These are phyloP conservation scores for Plantago lanceolata DNA, from an alignment of 305 asterid species.

Conservation along the genomic window DNA sequence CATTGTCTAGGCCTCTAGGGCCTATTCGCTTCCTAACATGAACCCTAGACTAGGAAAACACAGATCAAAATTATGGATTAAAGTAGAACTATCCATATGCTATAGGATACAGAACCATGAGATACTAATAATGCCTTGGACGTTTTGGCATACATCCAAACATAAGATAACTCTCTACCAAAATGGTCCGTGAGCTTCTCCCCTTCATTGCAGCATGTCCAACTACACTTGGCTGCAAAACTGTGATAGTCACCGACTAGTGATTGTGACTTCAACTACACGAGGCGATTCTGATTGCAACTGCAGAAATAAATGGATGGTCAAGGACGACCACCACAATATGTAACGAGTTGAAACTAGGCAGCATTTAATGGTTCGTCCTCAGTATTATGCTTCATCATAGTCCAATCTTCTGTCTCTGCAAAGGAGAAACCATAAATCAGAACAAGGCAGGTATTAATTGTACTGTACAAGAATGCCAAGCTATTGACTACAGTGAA, in stretches of 20 bases:
- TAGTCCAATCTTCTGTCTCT: constrained; percentile 71
- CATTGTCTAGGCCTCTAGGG: constrained; percentile 21
- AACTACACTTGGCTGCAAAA: constrained; percentile 13
- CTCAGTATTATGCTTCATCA: constrained; percentile 46
- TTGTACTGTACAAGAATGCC: too few species aligned
- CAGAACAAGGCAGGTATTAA: too few species aligned
- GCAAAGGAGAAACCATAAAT: constrained; percentile 12
- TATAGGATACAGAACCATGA: constrained; percentile 23
- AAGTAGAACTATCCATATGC: constrained; percentile 21
- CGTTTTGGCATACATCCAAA: constrained; percentile 5
- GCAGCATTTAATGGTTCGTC: constrained; percentile 45
- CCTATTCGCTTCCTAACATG: constrained; percentile 8
- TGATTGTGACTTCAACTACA: constrained; percentile 32
- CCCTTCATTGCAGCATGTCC: constrained; percentile 19
- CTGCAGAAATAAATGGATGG: constrained; percentile 22
- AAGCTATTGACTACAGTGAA: too few species aligned
- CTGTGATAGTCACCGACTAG: constrained; percentile 21
- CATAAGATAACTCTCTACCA: background rate
- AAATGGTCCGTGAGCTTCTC: constrained; percentile 14
- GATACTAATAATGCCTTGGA: constrained; percentile 13
- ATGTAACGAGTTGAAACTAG: background rate
- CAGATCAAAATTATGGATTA: constrained; percentile 23
- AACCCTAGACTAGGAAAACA: constrained; percentile 20
- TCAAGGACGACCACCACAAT: constrained; percentile 20
- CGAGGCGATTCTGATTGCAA: constrained; percentile 23